phyloP scores from a whole-genome alignment of 116 monocot species.

The Thalassia testudinum region DNA sequence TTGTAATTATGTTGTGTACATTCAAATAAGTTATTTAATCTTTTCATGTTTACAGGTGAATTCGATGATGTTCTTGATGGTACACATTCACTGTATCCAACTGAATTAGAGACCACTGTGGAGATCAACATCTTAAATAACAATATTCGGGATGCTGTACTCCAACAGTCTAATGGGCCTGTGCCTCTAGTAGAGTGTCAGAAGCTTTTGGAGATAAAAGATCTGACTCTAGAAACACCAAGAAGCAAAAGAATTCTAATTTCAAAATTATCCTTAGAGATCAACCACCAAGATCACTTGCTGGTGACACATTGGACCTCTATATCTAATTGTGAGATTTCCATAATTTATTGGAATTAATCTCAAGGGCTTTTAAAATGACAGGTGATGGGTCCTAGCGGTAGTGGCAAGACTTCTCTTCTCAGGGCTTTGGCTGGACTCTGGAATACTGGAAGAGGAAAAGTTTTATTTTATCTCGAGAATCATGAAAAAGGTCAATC shows the following conservation, averaged over 20 bases:
- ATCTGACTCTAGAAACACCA: slow-evolving; percentile 84
- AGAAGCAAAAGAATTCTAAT: slow-evolving; percentile 51
- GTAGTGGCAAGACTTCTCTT: slow-evolving; percentile 91
- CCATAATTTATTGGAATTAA: no score
- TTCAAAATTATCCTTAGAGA: slow-evolving; percentile 44
- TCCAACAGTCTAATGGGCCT: slow-evolving; percentile 44
- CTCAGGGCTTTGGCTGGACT: slow-evolving; percentile 94
- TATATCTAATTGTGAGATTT: not conserved
- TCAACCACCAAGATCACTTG: slow-evolving; percentile 66
- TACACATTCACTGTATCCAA: slow-evolving; percentile 15
- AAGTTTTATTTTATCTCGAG: slow-evolving; percentile 40
- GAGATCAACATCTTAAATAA: slow-evolving; percentile 27
- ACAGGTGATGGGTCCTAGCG: slow-evolving; percentile 95
- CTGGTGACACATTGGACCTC: slow-evolving; percentile 23
- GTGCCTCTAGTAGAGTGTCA: slow-evolving; percentile 6
- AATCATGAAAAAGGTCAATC: slow-evolving; percentile 7
- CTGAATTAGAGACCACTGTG: slow-evolving; percentile 13
- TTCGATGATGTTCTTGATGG: slow-evolving; percentile 96
- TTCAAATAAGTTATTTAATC: not conserved
- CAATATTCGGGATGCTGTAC: slow-evolving; percentile 8
- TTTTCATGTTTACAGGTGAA: slow-evolving; percentile 45
- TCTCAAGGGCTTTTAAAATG: not conserved
- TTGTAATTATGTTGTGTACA: no score
- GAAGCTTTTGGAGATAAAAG: slow-evolving; percentile 53
- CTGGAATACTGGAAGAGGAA: slow-evolving; percentile 72